Evolutionary conservation across 768 basidiomycete species (phyloP).

Genomic region (Brasilioporus rufonigricans): DNA sequence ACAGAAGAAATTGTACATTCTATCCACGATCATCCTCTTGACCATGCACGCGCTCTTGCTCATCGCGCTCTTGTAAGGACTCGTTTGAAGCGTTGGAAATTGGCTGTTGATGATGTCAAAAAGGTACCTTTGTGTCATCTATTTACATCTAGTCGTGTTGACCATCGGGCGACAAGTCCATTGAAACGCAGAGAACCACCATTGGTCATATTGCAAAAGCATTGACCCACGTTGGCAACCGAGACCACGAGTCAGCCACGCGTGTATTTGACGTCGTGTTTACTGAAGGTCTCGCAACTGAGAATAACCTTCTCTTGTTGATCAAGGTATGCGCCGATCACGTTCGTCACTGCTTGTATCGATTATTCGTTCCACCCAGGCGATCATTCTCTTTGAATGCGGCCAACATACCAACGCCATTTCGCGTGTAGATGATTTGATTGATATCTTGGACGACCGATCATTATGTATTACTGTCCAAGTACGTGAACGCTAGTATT

Average conservation of each 20-base stretch:
- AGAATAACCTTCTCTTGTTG: slow-evolving; percentile 8
- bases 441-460: background rate
- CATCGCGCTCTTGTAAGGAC: slow-evolving; percentile 1
- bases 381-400: slow-evolving; percentile 6
- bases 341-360: rapidly evolving
- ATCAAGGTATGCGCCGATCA: slow-evolving; percentile 4
- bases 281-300: background rate
- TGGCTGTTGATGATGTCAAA: background rate
- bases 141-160: background rate
- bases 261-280: slow-evolving; percentile 12
- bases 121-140: background rate
- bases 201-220: slow-evolving; percentile 1
- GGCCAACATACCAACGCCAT: slow-evolving; percentile 6
- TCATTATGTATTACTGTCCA: background rate
- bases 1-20: background rate
- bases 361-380: background rate
- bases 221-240: background rate
- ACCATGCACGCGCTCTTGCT: background rate
- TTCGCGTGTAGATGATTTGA: slow-evolving; percentile 3
- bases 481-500: background rate
- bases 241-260: background rate
- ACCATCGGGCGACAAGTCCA: background rate
- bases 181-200: background rate
- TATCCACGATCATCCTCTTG: background rate
- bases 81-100: background rate